Evolutionary conservation across 441 rosid species (phyloP), one percentile per base, ranked within the genome.

Genomic region (Kokia cookei): DNA sequence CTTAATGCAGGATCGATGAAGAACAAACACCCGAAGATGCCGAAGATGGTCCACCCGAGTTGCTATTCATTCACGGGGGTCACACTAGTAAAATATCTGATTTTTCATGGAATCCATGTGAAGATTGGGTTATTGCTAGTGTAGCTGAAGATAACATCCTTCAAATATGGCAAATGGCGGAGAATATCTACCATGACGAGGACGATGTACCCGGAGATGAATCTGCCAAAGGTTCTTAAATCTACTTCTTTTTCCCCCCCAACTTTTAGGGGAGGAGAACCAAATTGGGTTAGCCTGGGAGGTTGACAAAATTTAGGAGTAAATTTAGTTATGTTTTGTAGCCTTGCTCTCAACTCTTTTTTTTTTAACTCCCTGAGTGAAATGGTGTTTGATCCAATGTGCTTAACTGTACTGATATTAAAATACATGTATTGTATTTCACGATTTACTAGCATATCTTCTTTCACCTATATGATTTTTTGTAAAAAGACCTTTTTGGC

Each of bases 131-230:
- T 42, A 63, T 95, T 50, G 86, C 96, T 32, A 95, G 99, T 76
- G 99, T 95, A 47, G 99, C 98, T 0, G 99, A 95, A 79, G 99
- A 95, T 84, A 95, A 95, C 83, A 95, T 93, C 65, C 98, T 95
- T 64, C 99, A 95, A 73, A 91, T 95, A 77, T 95, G 99, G 99
- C 99, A 93, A 86, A 93, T 95, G 99, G 96, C 98, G 11, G 99
- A 95, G 85, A 91, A 90, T 80, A 95, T 95, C 42, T 95, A 95
- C 82, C 98, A 91, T 42, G 99, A 93, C 54, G 97, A 95, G 76
- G 99, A 93, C 73, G 97, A 93, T 69, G 79, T 91, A 67, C 97
- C 98, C 0, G 93, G 80, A 62, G 98, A 93, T 77, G 98, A 92
- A 82, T 75, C 95, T 26, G 51, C 83, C 1, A 89, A 91, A 83